Base-by-base conservation (phyloP, 2,329 filamentous ascomycete genomes). In the Fonsecaea nubica region DNA sequence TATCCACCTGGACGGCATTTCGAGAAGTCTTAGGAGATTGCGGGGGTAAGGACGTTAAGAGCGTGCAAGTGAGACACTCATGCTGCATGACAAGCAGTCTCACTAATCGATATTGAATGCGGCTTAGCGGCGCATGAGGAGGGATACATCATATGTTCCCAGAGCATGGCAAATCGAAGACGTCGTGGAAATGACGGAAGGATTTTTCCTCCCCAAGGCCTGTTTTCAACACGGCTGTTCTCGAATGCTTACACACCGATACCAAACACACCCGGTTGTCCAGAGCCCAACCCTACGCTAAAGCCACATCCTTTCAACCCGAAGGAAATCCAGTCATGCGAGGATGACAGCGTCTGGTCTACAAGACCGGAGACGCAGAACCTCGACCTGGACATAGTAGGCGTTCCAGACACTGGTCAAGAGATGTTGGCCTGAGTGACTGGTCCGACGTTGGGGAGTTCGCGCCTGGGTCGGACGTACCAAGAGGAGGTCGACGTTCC, bases 1-100 rank as follows among this genome's bases (percentile, higher is more conserved):
- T 45, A 38, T 68, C 30, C 60, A 68, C 55, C 63, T 70, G 42
- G 63, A 66, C 35, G 64, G 62, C 53, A 65, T 70, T 40, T 58
- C 65, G 1, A 59, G 62, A 2, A 60, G 60, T 13, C n/a, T 70
- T 21, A 63, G 68, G 40, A 58, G 30, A 42, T 55, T 68, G n/a
- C 63, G 68, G 25, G 68, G 65, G n/a, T 69, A 58, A 67, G 25
- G 4, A 13, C 13, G n/a, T 45, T 9, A 30, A n/a, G 33, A 25
- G 18, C 9, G 32, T 35, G 33, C 32, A 33, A 36, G 58, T 61
- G 45, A 54, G 33, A 61, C n/a, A 32, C 33, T 21, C 10, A 40
- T 53, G 45, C 52, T n/a, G n/a, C 25, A 48, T 10, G 18, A 21
- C 18, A 25, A 21, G 42, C 9, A 12, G 18, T 25, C 45, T 59